phyloP scores from a whole-genome alignment of 768 basidiomycete species.

The Trametes gibbosa region DNA sequence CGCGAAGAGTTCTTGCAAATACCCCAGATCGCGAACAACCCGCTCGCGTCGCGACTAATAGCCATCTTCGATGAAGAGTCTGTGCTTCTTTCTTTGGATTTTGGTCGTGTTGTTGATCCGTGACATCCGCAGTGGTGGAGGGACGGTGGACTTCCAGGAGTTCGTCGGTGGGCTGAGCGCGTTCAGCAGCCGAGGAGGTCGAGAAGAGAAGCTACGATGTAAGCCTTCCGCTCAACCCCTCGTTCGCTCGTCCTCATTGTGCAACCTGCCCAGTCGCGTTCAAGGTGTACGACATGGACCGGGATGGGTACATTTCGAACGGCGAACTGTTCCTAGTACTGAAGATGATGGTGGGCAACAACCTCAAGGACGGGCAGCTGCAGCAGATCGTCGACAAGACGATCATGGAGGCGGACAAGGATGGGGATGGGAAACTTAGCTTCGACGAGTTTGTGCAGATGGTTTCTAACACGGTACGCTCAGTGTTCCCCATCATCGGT shows the following conservation, averaged over 20 bases:
- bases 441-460: constrained; percentile 97
- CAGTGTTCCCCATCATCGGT: background rate
- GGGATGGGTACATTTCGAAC: constrained; percentile 97
- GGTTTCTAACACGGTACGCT: constrained; percentile 89
- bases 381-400: constrained; percentile 99
- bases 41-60: constrained; percentile 95
- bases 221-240: constrained; percentile 32
- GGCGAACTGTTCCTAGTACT: constrained; percentile 97
- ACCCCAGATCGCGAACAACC: constrained; percentile 98
- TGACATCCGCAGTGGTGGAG: constrained; percentile 76
- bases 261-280: constrained; percentile 78
- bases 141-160: constrained; percentile 98
- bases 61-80: constrained; percentile 99
- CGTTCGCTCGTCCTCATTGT: background rate
- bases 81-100: constrained; percentile 34
- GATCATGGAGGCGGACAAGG: constrained; percentile 99
- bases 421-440: constrained; percentile 94
- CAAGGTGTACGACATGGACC: constrained; percentile 99
- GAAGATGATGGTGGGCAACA: constrained; percentile 99
- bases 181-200: constrained; percentile 93
- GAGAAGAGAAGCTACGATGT: constrained; percentile 97
- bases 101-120: background rate
- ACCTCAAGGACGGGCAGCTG: constrained; percentile 98
- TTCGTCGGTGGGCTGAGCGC: constrained; percentile 98
- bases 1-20: constrained; percentile 98